phyloP scores from a whole-genome alignment of 805 yeast species.

The Wickerhamomyces queroliae region DNA sequence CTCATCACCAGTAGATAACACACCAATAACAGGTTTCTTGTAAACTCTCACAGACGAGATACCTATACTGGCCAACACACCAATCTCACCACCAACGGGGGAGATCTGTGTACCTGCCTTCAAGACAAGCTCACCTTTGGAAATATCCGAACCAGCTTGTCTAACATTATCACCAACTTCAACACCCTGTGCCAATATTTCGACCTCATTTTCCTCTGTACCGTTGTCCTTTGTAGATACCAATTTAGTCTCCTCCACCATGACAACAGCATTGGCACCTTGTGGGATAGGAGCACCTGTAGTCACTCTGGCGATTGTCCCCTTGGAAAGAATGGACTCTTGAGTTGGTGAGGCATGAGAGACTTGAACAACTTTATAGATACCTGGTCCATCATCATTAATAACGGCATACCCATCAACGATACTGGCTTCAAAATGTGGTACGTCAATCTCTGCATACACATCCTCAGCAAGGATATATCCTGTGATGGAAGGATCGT shows the following conservation, averaged over 20 bases:
- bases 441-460: slow-evolving; percentile 33
- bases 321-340: slow-evolving; percentile 18
- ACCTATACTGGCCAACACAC: slow-evolving; percentile 43
- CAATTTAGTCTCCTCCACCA: slow-evolving; percentile 46
- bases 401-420: slow-evolving; percentile 53
- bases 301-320: slow-evolving; percentile 40
- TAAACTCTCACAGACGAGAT: slow-evolving; percentile 30
- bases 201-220: slow-evolving; percentile 35
- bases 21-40: slow-evolving; percentile 38
- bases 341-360: slow-evolving; percentile 36
- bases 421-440: slow-evolving; percentile 46
- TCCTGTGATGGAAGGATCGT: slow-evolving; percentile 29
- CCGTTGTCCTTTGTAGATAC: slow-evolving; percentile 30
- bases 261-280: slow-evolving; percentile 49
- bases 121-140: slow-evolving; percentile 31
- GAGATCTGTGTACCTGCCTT: slow-evolving; percentile 31
- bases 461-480: slow-evolving; percentile 37
- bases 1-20: slow-evolving; percentile 49
- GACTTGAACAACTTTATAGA: slow-evolving; percentile 32
- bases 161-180: slow-evolving; percentile 39
- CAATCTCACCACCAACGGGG: slow-evolving; percentile 43
- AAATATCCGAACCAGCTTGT: slow-evolving; percentile 41
- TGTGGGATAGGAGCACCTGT: slow-evolving; percentile 53
- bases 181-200: slow-evolving; percentile 34
- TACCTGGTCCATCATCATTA: slow-evolving; percentile 39